A percentile compares a stretch with the other conserved stretches of the same genome.
These are phyloP conservation scores for Aspergillus hancockii DNA, from an alignment of 495 filamentous ascomycete genomes.

Conservation along the genomic window DNA sequence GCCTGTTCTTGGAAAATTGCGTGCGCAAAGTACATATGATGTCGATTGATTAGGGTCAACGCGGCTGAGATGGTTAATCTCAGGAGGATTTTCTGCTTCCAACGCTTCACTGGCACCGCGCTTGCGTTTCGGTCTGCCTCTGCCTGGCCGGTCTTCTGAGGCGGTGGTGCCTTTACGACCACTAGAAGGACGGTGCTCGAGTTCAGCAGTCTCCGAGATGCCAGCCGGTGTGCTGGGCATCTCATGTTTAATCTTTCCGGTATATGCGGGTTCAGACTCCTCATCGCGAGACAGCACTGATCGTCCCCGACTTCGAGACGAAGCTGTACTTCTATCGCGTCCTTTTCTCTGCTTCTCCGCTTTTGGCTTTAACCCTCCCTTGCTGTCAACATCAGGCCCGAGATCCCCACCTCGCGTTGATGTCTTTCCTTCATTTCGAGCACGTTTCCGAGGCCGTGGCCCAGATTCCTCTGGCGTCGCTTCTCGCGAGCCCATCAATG, in stretches of 20 bases:
- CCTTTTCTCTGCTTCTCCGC: slow-evolving; percentile 38
- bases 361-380: slow-evolving; percentile 32
- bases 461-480: slow-evolving; percentile 32
- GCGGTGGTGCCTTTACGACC: slow-evolving; percentile 46
- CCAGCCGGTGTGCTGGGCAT: slow-evolving; percentile 57
- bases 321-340: slow-evolving; percentile 54
- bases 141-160: slow-evolving; percentile 31
- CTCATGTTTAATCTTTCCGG: slow-evolving; percentile 66
- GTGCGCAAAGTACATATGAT: slow-evolving; percentile 65
- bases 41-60: slow-evolving; percentile 51
- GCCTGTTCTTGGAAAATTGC: slow-evolving; percentile 76
- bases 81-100: slow-evolving; percentile 33
- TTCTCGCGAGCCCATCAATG: slow-evolving; percentile 39
- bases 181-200: slow-evolving; percentile 48
- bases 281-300: slow-evolving; percentile 60
- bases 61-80: slow-evolving; percentile 32
- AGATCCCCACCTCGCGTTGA: slow-evolving; percentile 15
- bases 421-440: slow-evolving; percentile 3
- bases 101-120: slow-evolving; percentile 39
- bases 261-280: slow-evolving; percentile 43
- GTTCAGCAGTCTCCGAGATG: slow-evolving; percentile 34
- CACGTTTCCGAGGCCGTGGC: slow-evolving; percentile 27
- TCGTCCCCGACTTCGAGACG: slow-evolving; percentile 57
- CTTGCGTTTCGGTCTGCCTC: slow-evolving; percentile 40
- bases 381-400: slow-evolving; percentile 24